Evolutionary conservation across 805 yeast species (phyloP).

Genomic region (Candida suzukii): DNA sequence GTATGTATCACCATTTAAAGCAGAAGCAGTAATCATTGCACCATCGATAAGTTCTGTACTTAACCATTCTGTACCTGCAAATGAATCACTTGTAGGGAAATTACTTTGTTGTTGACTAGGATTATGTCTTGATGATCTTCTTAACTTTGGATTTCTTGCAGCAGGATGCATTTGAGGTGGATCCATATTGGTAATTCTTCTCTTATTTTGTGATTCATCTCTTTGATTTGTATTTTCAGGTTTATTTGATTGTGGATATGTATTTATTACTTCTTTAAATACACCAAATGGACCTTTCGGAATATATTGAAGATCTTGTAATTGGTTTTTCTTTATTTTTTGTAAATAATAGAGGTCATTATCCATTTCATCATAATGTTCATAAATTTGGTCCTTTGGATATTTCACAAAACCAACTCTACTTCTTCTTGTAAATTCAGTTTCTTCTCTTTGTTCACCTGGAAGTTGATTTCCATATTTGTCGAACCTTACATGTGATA

Average conservation of each 20-base stretch:
- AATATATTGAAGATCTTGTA: constrained; percentile 15
- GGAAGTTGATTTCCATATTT: constrained; percentile 35
- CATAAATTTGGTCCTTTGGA: constrained; percentile 50
- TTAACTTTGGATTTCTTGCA: not conserved
- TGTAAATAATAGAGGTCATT: constrained; percentile 53
- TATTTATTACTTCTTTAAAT: constrained; percentile 30
- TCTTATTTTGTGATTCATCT: not conserved
- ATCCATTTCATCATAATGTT: constrained; percentile 80
- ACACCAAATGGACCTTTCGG: constrained; percentile 80
- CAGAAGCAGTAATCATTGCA: constrained; percentile 68
- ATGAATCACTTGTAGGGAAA: not conserved
- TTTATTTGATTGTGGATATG: not conserved
- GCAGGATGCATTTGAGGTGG: not conserved
- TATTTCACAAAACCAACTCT: constrained; percentile 70
- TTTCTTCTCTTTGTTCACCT: constrained; percentile 25
- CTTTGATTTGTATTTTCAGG: not conserved
- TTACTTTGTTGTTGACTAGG: not conserved
- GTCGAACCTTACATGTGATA: constrained; percentile 46
- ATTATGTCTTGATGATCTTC: not conserved
- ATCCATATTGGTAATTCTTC: not conserved
- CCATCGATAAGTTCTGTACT: constrained; percentile 67
- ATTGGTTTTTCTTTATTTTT: constrained; percentile 25
- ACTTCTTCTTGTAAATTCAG: constrained; percentile 59
- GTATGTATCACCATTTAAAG: constrained; percentile 53
- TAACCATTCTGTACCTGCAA: constrained; percentile 54